A percentile compares a stretch with the other conserved stretches of the same genome.
phyloP scores from a whole-genome alignment of 1,284 basidiomycete species.

The Lignosus rhinocerotis region DNA sequence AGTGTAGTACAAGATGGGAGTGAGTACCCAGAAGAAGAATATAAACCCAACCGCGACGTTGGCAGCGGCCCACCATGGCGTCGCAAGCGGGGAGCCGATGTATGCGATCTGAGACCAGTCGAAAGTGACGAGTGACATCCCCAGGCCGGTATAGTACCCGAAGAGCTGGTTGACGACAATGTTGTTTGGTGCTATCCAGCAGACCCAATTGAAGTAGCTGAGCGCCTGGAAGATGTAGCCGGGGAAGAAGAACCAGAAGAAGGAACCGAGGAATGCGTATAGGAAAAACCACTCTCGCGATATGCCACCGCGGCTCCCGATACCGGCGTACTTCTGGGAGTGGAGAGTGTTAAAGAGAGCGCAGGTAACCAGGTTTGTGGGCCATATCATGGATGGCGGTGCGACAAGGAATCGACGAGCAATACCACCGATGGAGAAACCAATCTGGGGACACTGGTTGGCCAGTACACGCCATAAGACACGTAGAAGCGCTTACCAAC shows the following conservation, averaged over 20 bases:
- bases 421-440: constrained; percentile 76
- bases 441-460: constrained; percentile 78
- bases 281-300: constrained; percentile 34
- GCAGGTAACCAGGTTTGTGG: constrained; percentile 63
- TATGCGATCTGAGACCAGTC: constrained; percentile 39
- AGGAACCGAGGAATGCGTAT: constrained; percentile 30
- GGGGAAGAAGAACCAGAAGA: constrained; percentile 42
- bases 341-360: constrained; percentile 84
- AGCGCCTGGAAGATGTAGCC: constrained; percentile 47
- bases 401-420: constrained; percentile 59
- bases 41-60: constrained; percentile 35
- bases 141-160: constrained; percentile 73
- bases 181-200: constrained; percentile 62
- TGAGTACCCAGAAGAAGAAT: constrained; percentile 56
- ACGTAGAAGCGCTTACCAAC: constrained; percentile 45
- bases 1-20: constrained; percentile 52
- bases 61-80: constrained; percentile 35
- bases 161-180: constrained; percentile 82
- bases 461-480: constrained; percentile 25
- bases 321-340: constrained; percentile 60
- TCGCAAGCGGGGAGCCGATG: constrained; percentile 35
- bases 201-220: constrained; percentile 54
- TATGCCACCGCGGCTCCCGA: constrained; percentile 66
- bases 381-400: constrained; percentile 80
- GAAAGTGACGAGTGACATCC: constrained; percentile 60